Evolutionary conservation across 352 stramenopile species (phyloP), one percentile per base, ranked within the genome.

Genomic region (Pythium dissimile): DNA sequence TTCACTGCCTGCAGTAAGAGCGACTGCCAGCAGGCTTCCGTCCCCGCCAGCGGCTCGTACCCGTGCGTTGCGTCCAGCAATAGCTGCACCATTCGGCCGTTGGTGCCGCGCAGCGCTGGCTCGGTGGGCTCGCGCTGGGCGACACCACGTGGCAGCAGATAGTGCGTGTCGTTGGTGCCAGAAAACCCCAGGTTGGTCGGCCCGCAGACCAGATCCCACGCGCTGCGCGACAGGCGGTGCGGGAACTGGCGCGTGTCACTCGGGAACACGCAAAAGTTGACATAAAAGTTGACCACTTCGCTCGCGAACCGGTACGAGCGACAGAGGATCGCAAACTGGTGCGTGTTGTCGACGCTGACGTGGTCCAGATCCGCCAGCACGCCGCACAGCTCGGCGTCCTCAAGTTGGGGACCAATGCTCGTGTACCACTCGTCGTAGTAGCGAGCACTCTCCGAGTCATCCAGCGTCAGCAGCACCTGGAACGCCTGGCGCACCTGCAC

Each of bases 111-210:
- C 9, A 97, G 34, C 0, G 64, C 52, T 16, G 67, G 51, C 5
- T 88, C 77, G 2, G 68, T 26, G 5, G 84, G 78, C 37, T 90
- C 79, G 9, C 52, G 65, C 56, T 95, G 85, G 0, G 46, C 54
- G 24, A 95, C 77, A 15, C 88, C 78, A 1, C 84, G 26, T 11
- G 86, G 88, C 1, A 96, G 66, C 50, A 96, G 43, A 0, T 69
- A 69, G 16, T 95, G 84, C 37, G 89, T 96, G 50, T 96, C 89
- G 50, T 96, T 96, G 10, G 88, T 97, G 1, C 87, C 89, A 0
- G 84, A 96, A 49, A 97, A 96, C 1, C 88, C 88, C 15, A 94
- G 72, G n/a, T 77, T 80, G 0, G 64, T 67, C 5, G 67, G 44
- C 2, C 85, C 87, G 11, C 79, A 56, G 16, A 77, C 81, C 31